These are phyloP conservation scores for Aspergillus cejpii DNA, from an alignment of 2,329 filamentous ascomycete species.

Conservation along the genomic window DNA sequence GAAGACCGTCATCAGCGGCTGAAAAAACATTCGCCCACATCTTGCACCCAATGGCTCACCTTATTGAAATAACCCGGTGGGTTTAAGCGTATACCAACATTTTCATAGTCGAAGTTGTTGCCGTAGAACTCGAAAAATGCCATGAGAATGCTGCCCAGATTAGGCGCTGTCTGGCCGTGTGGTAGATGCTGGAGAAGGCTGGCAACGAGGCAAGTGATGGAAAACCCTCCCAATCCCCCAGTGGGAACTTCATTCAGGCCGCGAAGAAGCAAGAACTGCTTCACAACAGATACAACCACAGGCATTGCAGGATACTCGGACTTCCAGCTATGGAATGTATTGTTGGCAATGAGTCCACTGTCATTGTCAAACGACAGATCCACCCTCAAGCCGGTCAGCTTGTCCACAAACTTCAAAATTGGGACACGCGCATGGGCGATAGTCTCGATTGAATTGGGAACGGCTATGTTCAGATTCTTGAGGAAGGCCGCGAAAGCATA, in stretches of 20 bases:
- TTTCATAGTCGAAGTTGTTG: conserved; percentile 64
- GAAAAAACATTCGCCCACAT: neutral
- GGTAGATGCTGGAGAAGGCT: conserved; percentile 80
- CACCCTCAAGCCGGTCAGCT: conserved; percentile 68
- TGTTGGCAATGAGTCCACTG: conserved; percentile 70
- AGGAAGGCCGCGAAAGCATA: conserved; percentile 59
- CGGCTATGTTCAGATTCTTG: conserved; percentile 50
- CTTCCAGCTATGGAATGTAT: conserved; percentile 78
- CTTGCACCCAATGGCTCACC: conserved; percentile 40
- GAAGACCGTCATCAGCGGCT: conserved; percentile 6
- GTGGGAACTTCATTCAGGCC: conserved; percentile 85
- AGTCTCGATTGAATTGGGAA: conserved; percentile 54
- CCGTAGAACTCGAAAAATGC: conserved; percentile 89
- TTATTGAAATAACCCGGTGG: conserved; percentile 72
- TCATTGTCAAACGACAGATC: conserved; percentile 94
- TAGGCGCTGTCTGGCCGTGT: conserved; percentile 57
- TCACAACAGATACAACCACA: conserved; percentile 76
- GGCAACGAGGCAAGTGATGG: conserved; percentile 86
- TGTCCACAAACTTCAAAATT: conserved; percentile 84
- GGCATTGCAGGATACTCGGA: conserved; percentile 75
- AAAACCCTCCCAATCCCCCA: conserved; percentile 88
- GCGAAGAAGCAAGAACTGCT: conserved; percentile 86
- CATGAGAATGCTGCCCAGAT: conserved; percentile 74
- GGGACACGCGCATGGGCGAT: conserved; percentile 77
- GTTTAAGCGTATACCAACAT: conserved; percentile 66